Conservation (phyloP, 2,329 filamentous ascomycete species). For the Colletotrichum cuscutae region DNA sequence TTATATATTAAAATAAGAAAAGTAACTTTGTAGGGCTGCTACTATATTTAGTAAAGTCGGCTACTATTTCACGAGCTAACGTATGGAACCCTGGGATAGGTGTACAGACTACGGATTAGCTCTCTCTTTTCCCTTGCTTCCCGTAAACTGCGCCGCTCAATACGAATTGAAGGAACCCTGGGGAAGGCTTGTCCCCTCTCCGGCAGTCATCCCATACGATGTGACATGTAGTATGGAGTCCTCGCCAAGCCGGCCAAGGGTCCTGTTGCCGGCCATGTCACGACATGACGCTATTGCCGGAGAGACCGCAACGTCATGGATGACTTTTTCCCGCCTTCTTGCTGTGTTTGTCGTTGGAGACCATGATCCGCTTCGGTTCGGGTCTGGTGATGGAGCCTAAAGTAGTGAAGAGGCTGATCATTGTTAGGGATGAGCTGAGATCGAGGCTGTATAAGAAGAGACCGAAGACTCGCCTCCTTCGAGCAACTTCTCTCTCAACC, state of each 20-base stretch:
- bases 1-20: no score
- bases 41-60: no score
- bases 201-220: conserved; percentile 27
- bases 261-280: conserved; percentile 17
- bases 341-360: not conserved
- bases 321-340: conserved; percentile 37
- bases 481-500: not conserved
- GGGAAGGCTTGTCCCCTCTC: conserved; percentile 4
- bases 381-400: conserved; percentile 19
- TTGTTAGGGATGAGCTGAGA: not conserved
- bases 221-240: conserved; percentile 26
- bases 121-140: not conserved
- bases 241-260: conserved; percentile 17
- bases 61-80: no score
- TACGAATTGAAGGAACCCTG: conserved; percentile 24
- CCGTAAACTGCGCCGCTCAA: conserved; percentile 11
- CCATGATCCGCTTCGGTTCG: conserved; percentile 7
- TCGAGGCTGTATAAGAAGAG: conserved; percentile 24
- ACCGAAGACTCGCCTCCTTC: not conserved
- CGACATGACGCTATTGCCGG: conserved; percentile 60
- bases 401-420: conserved; percentile 5
- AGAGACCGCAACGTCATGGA: conserved; percentile 72
- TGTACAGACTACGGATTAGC: not conserved
- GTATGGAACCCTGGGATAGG: no score
- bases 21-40: no score